Percentiles rank a stretch among this genome's conserved stretches.
Evolutionary conservation across 2,329 filamentous ascomycete genomes (phyloP).

Genomic region (Verticillium nonalfalfae): DNA sequence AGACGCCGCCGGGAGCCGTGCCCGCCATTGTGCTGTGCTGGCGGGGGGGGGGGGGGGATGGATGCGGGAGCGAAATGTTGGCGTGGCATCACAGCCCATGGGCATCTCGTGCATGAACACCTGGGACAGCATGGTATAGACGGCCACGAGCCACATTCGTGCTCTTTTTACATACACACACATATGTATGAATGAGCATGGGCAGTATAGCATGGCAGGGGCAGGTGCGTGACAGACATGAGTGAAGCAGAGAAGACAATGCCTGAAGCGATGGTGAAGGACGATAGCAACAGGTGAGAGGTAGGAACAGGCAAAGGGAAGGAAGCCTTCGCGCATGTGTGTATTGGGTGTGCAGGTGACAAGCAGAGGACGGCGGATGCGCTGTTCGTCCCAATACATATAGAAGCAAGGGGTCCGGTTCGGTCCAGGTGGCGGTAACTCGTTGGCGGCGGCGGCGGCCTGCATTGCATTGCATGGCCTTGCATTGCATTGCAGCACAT

Average conservation of each 20-base stretch:
- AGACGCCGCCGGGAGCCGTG: not conserved
- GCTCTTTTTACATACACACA: too few relatives aligned
- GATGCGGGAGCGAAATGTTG: not conserved
- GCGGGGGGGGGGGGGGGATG: not conserved
- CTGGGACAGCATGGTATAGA: slow-evolving; percentile 10
- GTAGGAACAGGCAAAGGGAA: not conserved
- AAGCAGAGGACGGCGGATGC: not conserved
- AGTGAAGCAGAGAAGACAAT: not conserved
- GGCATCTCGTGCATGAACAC: slow-evolving; percentile 10
- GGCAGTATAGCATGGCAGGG: not conserved
- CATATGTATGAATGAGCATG: not conserved
- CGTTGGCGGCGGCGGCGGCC: not conserved
- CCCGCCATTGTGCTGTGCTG: not conserved
- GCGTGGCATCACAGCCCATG: not conserved
- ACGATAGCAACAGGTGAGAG: not conserved
- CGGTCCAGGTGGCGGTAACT: not conserved
- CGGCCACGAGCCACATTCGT: slow-evolving; percentile 5
- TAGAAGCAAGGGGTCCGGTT: not conserved
- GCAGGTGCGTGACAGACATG: not conserved
- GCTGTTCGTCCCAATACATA: not conserved
- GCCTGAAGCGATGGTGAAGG: not conserved
- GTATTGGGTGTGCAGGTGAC: too few relatives aligned
- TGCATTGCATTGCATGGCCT: not conserved
- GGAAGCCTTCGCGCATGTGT: too few relatives aligned
- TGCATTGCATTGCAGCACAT: not conserved